Evolutionary conservation across 2,329 filamentous ascomycete species (phyloP).

Genomic region (Leptodontidium sp.): DNA sequence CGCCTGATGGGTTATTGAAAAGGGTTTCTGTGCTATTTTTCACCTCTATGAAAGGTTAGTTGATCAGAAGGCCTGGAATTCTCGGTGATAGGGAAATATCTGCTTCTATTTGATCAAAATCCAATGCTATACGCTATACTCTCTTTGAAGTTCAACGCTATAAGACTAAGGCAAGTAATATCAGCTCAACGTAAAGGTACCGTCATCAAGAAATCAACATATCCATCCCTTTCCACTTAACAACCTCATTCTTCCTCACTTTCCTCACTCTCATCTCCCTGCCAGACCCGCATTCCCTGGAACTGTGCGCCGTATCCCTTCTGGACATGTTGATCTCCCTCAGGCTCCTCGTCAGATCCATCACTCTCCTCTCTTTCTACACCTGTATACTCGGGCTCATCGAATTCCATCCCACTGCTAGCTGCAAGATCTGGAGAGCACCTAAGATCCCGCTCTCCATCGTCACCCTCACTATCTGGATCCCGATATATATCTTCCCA

Average conservation of each 20-base stretch:
- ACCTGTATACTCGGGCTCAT: background rate
- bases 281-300: background rate
- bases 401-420: background rate
- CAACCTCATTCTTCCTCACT: slow-evolving; percentile 15
- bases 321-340: background rate
- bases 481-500: background rate
- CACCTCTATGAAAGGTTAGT: no score
- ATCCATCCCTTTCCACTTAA: background rate
- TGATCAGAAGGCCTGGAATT: no score
- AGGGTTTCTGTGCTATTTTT: no score
- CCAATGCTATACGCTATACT: background rate
- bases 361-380: background rate
- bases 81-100: background rate
- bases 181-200: background rate
- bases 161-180: background rate
- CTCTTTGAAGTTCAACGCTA: background rate
- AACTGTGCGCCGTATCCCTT: slow-evolving; percentile 9
- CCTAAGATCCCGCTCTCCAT: no score
- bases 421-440: background rate
- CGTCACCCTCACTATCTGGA: background rate
- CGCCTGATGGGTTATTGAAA: no score
- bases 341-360: background rate
- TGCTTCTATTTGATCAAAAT: background rate
- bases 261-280: slow-evolving; percentile 11
- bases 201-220: background rate